These are phyloP conservation scores for Ammopiptanthus mongolicus DNA, from an alignment of 306 rosid genomes.

Conservation along the genomic window DNA sequence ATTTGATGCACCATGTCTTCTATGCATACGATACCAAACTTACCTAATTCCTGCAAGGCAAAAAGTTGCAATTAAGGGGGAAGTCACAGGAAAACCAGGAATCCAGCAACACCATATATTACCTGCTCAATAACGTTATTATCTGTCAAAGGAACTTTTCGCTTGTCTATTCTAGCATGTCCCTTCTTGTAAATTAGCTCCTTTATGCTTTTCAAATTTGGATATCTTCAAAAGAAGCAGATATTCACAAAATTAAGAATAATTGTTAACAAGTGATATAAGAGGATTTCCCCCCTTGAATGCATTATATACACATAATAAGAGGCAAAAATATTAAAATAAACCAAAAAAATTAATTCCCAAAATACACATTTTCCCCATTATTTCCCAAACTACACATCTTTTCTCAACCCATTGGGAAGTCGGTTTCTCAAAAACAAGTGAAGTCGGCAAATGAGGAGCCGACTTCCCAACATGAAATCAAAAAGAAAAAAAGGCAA, in stretches of 20 bases:
- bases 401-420: too few species aligned
- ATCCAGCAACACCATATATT: background rate
- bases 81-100: background rate
- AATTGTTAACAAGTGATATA: background rate
- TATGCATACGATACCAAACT: conserved; percentile 61
- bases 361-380: too few species aligned
- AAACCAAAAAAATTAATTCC: too few species aligned
- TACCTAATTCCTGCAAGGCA: conserved; percentile 56
- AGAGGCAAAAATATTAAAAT: too few species aligned
- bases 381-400: too few species aligned
- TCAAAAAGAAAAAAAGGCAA: too few species aligned
- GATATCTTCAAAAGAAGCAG: conserved; percentile 51
- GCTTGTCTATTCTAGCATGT: conserved; percentile 44
- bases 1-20: conserved; percentile 89
- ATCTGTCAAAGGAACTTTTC: conserved; percentile 85
- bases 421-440: too few species aligned
- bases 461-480: too few species aligned
- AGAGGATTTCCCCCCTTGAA: background rate
- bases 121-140: conserved; percentile 84
- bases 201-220: conserved; percentile 69
- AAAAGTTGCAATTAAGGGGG: background rate
- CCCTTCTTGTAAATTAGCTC: conserved; percentile 83
- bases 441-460: too few species aligned
- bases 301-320: background rate
- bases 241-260: background rate